Percentiles rank a stretch among this genome's conserved stretches.
Evolutionary conservation across 345 rosid genomes (phyloP).

Genomic region (Rhizophora mangle): DNA sequence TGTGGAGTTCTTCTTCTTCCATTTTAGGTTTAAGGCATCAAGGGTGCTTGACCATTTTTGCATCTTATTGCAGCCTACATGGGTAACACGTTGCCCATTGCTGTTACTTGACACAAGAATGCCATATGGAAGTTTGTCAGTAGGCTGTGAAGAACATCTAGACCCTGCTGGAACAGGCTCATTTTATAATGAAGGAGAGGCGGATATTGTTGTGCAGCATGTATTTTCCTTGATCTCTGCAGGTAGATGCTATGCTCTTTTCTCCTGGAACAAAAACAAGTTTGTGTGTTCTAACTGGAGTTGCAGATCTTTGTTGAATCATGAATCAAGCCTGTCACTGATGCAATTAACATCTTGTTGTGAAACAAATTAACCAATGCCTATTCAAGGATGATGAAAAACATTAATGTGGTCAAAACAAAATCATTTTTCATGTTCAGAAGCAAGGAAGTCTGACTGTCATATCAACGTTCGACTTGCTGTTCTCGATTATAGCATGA

Average conservation of each 20-base stretch:
- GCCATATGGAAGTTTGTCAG: conserved; percentile 88
- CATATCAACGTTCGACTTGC: too few species aligned
- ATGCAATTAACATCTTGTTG: not conserved
- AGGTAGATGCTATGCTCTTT: conserved; percentile 38
- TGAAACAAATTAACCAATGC: not conserved
- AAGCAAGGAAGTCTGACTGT: too few species aligned
- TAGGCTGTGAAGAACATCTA: conserved; percentile 89
- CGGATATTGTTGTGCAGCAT: conserved; percentile 86
- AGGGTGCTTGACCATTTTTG: conserved; percentile 1
- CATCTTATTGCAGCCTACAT: conserved; percentile 62
- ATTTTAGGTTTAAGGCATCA: not conserved
- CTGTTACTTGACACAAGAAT: conserved; percentile 91
- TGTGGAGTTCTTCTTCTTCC: not conserved
- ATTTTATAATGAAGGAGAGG: conserved; percentile 94
- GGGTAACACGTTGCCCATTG: conserved; percentile 91
- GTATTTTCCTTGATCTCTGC: conserved; percentile 73
- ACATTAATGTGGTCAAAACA: too few species aligned
- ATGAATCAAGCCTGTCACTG: not conserved
- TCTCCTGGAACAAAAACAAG: not conserved
- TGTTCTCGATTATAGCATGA: too few species aligned
- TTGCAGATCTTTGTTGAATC: not conserved
- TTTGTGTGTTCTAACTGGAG: not conserved
- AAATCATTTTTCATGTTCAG: too few species aligned
- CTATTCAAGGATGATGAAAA: not conserved
- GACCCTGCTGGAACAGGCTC: conserved; percentile 99